Evolutionary conservation across 129 eudicot species (phyloP), one percentile per base, ranked within the genome.

Genomic region (Helianthus tuberosus): DNA sequence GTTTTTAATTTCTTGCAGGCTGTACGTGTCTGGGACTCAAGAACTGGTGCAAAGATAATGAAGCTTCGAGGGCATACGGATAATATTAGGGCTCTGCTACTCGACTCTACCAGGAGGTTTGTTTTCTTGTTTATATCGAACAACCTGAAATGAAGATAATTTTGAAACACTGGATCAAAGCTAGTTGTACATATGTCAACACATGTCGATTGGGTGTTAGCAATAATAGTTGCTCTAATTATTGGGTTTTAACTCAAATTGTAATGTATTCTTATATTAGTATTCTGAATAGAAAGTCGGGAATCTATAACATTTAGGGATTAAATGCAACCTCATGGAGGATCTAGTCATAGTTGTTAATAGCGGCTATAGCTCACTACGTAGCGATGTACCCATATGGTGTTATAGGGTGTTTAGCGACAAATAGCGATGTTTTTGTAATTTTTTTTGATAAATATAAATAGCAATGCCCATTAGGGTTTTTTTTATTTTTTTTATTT

Each of bases 11-110:
- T 79, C 50, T 46, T 82, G 46, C 50, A 92, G 98, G 91, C 87
- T 77, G 89, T 92, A 73, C 98, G 98, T 69, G 96, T 89, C 79
- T 92, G 98, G 98, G 98, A 92, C 82, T 91, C 96, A 35, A 89
- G 98, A 82, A 86, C 79, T 75, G 96, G 98, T 77, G 77, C 96
- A 5, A 92, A 92, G 80, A 83, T 85, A 65, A 89, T 92, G 98
- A 92, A 92, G 84, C 92, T 92, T 79, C 79, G 89, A 73, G 98
- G 98, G 25, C 98, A 92, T 75, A 87, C 98, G 16, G 98, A 92
- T 80, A 92, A 92, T 73, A 82, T 92, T 55, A 83, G 98, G 82
- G 86, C 96, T 38, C 79, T 92, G 61, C 87, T 87, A 35, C 64
- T 92, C 66, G 98, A 92, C 84, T 80, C 98, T 78, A 83, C 91